A percentile compares a stretch with the other conserved stretches of the same genome.
Evolutionary conservation across 106 monocot genomes (phyloP).

Genomic region (Vanilla planifolia): DNA sequence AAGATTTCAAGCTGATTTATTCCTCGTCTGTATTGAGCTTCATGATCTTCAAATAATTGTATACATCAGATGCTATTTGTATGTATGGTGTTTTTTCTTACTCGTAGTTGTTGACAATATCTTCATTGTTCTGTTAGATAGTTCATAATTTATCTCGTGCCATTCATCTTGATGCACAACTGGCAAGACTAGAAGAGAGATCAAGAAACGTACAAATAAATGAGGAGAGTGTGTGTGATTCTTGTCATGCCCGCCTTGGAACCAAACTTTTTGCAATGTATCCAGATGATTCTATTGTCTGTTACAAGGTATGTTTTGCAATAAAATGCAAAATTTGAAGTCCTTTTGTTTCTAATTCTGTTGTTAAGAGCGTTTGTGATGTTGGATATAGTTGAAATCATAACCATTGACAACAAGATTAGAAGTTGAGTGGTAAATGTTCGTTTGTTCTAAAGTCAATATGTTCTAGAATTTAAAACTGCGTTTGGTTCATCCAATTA

Average conservation of each 20-base stretch:
- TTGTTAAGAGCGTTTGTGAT: too few species aligned
- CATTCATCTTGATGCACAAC: constrained; percentile 53
- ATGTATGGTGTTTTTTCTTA: background rate
- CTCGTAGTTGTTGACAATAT: background rate
- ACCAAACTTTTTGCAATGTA: constrained; percentile 98
- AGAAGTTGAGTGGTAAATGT: too few species aligned
- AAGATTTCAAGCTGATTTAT: too few species aligned
- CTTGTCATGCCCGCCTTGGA: constrained; percentile 85
- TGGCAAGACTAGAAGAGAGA: constrained; percentile 90
- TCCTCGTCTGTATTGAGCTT: too few species aligned
- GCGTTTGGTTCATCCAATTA: background rate
- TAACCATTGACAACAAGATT: too few species aligned
- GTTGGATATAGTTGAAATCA: too few species aligned
- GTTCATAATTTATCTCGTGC: constrained; percentile 69
- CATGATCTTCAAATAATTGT: too few species aligned
- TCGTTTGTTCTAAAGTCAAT: too few species aligned
- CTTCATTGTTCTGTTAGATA: constrained; percentile 40
- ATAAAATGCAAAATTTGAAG: too few species aligned
- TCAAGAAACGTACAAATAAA: constrained; percentile 88
- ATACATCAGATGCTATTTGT: background rate
- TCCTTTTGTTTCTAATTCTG: too few species aligned
- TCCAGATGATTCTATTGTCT: constrained; percentile 93
- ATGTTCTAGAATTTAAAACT: too few species aligned
- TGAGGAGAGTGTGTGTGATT: constrained; percentile 81
- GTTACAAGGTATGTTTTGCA: constrained; percentile 68